Percentiles rank a stretch among this genome's conserved stretches.
Conservation (phyloP, 108 stramenopile genomes). For the Cyclostephanos tholiformis region DNA sequence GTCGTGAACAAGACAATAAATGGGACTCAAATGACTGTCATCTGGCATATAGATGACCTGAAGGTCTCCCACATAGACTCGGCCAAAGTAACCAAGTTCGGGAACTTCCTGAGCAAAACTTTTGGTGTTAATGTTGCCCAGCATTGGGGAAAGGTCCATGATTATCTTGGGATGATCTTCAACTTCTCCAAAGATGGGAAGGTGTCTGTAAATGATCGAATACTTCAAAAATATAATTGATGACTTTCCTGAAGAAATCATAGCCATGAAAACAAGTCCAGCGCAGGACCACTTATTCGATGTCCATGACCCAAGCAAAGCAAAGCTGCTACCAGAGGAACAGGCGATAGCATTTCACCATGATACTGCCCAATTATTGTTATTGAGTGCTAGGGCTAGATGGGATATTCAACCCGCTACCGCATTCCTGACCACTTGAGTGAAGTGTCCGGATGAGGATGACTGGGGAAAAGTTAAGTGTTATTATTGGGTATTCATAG, state of each 20-base stretch:
- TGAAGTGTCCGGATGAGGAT: too few species aligned
- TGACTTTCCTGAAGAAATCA: background rate
- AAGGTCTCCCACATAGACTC: too few species aligned
- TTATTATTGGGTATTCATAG: too few species aligned
- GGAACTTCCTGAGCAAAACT: background rate
- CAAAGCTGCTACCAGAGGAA: background rate
- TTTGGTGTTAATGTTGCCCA: background rate
- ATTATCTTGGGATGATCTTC: constrained; percentile 52
- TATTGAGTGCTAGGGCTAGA: background rate
- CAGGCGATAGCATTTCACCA: constrained; percentile 7
- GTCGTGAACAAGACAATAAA: background rate
- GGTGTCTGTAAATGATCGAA: constrained; percentile 6
- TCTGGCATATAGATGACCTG: constrained; percentile 64
- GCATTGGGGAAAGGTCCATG: constrained; percentile 26
- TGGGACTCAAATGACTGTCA: background rate
- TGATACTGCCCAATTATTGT: background rate
- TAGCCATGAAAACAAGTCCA: background rate
- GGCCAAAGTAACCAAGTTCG: background rate
- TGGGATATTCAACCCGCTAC: constrained; percentile 8
- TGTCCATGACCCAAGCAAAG: background rate
- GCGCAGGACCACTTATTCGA: constrained; percentile 4
- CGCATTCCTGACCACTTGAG: background rate
- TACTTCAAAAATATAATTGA: background rate
- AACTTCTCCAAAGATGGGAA: constrained; percentile 12
- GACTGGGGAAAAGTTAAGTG: too few species aligned